These are phyloP conservation scores for Candida tibetensis DNA, from an alignment of 805 yeast genomes.

Conservation along the genomic window DNA sequence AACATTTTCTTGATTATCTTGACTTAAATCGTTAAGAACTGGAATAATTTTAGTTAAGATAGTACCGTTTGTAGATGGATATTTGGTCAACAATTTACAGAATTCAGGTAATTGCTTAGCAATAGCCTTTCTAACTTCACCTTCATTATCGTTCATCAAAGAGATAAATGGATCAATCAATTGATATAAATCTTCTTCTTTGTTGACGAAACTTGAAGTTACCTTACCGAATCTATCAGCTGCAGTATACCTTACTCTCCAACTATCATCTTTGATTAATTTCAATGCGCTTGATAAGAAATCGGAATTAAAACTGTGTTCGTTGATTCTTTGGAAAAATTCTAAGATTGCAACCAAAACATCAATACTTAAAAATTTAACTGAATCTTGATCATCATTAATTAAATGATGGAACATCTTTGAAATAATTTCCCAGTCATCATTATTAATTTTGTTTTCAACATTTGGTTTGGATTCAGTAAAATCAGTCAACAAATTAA, in stretches of 20 bases:
- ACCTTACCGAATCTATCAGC: conserved; percentile 87
- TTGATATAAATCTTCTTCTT: conserved; percentile 53
- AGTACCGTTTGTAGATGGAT: conserved; percentile 37
- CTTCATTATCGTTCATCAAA: conserved; percentile 88
- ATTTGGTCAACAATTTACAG: conserved; percentile 47
- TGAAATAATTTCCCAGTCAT: conserved; percentile 75
- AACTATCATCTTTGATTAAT: conserved; percentile 82
- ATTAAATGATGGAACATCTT: conserved; percentile 77
- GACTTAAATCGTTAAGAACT: conserved; percentile 74
- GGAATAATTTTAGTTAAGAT: conserved; percentile 76
- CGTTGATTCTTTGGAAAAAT: conserved; percentile 58
- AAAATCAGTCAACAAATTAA: conserved; percentile 52
- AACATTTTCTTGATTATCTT: conserved; percentile 90
- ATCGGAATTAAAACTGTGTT: conserved; percentile 58
- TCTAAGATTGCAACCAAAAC: conserved; percentile 78
- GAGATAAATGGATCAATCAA: conserved; percentile 69
- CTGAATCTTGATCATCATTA: conserved; percentile 91
- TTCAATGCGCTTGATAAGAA: conserved; percentile 63
- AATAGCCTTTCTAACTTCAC: conserved; percentile 94
- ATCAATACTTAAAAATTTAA: conserved; percentile 85
- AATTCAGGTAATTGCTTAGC: conserved; percentile 87
- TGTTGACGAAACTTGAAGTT: conserved; percentile 59
- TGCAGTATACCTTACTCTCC: conserved; percentile 98
- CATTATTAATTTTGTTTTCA: conserved; percentile 44
- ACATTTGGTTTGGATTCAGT: conserved; percentile 35